These are phyloP conservation scores for Fusarium tupiense DNA, from an alignment of 2,329 filamentous ascomycete species.

Conservation along the genomic window DNA sequence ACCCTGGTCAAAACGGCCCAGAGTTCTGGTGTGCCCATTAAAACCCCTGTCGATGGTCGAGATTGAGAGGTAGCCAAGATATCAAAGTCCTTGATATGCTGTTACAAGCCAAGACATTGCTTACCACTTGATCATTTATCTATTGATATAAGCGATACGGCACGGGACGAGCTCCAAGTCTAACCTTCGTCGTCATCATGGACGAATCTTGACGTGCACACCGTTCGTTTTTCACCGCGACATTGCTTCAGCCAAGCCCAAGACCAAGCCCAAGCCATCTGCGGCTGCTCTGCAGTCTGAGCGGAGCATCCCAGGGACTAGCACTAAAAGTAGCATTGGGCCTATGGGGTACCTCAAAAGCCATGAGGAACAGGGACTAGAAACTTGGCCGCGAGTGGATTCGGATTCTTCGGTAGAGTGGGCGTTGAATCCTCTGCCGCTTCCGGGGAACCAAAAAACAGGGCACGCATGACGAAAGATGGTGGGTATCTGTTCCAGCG, in stretches of 20 bases:
- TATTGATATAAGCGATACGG: background rate
- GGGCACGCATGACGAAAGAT: slow-evolving; percentile 12
- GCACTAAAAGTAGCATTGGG: background rate
- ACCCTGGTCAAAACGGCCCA: slow-evolving; percentile 14
- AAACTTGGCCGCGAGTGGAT: slow-evolving; percentile 24
- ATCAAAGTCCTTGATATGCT: background rate
- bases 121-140: background rate
- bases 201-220: background rate
- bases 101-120: slow-evolving; percentile 4
- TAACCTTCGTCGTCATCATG: slow-evolving; percentile 19
- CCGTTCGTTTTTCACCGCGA: slow-evolving; percentile 6
- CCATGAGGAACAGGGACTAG: slow-evolving; percentile 13
- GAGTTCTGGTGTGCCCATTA: slow-evolving; percentile 12
- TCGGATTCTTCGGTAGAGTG: slow-evolving; percentile 23
- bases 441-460: slow-evolving; percentile 28
- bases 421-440: slow-evolving; percentile 32
- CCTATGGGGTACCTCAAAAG: slow-evolving; percentile 19
- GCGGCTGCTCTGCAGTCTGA: slow-evolving; percentile 5
- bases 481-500: slow-evolving; percentile 13
- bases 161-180: background rate
- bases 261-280: slow-evolving; percentile 18
- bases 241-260: slow-evolving; percentile 14
- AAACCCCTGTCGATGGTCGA: slow-evolving; percentile 22
- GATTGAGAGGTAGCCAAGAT: slow-evolving; percentile 4
- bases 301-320: background rate